Base-by-base conservation (phyloP, 1,284 basidiomycete species). In the Athelia sp. region DNA sequence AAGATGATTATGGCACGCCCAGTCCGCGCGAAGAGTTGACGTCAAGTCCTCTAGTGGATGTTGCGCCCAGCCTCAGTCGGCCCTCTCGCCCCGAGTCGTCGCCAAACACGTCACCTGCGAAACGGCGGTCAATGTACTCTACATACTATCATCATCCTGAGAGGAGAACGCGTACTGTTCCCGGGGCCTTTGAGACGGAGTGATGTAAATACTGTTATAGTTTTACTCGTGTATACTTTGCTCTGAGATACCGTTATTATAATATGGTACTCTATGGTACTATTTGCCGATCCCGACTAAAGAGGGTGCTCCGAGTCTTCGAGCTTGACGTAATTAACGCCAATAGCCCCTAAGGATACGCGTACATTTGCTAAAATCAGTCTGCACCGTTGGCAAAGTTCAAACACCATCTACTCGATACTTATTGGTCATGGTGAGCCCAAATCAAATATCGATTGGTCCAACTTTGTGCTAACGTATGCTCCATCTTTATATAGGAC, bases 71-170 rank as follows among this genome's bases (percentile, higher is more conserved):
- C n/a, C 18, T 50, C 48, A 54, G 31, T 54, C 60, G 15, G 49
- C 61, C n/a, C 26, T 29, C 9, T 62, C 61, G 42, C 64, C 61
- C 22, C 58, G 65, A 40, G 36, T 21, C 36, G 65, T 46, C 52
- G 45, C 31, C 50, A 51, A 43, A 49, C 48, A 4, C 49, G 47
- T 43, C 53, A 11, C 47, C 57, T 8, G 51, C 52, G 40, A 66
- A 61, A 53, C 43, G 43, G 10, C 49, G 55, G 23, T 74, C 77
- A 66, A 60, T 74, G 46, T 82, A 88, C 65, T 78, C 81, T 47
- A 87, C 82, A 18, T 87, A 87, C 59, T 87, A 80, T 58, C 84
- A 87, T 63, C 86, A 87, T 64, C 86, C 85, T 9, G 86, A 89
- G 63, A 70, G 81, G 55, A 70, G 84, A 61, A 74, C 75, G 11